Conservation (phyloP, 2,329 filamentous ascomycete species). For the Periconia sp. region DNA sequence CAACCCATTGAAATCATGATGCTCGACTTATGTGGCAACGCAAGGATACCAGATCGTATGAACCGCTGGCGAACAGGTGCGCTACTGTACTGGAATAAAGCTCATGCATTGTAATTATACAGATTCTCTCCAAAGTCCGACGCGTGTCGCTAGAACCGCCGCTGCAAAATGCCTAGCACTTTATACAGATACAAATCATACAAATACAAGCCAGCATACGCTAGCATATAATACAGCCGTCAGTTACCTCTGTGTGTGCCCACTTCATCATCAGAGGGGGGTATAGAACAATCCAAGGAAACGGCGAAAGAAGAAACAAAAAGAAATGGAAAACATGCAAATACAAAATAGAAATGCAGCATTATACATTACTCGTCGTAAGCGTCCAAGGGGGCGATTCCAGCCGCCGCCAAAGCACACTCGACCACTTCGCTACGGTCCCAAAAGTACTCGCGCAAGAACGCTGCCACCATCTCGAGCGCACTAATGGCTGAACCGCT, state of each 20-base stretch:
- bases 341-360: background rate
- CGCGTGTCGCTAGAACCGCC: too few relatives aligned
- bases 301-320: conserved; percentile 9
- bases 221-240: conserved; percentile 3
- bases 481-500: conserved; percentile 33
- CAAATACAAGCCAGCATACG: background rate
- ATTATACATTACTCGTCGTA: conserved; percentile 19
- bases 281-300: conserved; percentile 17
- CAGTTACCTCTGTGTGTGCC: conserved; percentile 6
- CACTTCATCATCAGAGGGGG: conserved; percentile 12
- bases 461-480: conserved; percentile 36
- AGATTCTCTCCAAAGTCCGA: too few relatives aligned
- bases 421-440: conserved; percentile 35
- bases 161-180: too few relatives aligned
- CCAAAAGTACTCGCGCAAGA: conserved; percentile 43
- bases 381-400: conserved; percentile 29
- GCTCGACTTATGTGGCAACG: too few relatives aligned
- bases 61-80: too few relatives aligned
- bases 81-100: too few relatives aligned
- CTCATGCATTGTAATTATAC: too few relatives aligned
- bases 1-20: background rate
- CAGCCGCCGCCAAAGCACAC: conserved; percentile 29
- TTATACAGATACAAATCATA: background rate
- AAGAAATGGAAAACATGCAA: background rate
- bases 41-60: too few relatives aligned